Base-by-base conservation (phyloP, 768 basidiomycete species). In the Rubroboletus satanas region DNA sequence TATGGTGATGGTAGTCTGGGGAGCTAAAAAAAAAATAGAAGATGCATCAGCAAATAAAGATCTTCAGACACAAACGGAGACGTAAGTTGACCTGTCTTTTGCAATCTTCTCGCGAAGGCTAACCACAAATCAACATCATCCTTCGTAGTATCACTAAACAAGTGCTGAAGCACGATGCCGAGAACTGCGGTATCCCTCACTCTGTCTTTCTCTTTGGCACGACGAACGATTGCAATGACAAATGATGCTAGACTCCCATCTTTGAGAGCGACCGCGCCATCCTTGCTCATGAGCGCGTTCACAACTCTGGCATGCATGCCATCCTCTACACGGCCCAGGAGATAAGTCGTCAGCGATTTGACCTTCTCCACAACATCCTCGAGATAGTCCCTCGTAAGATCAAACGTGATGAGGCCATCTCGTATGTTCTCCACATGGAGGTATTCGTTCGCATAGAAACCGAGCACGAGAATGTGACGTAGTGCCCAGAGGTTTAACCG, bases 61-160 rank as follows among this genome's bases (percentile, higher is more conserved):
- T 23, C 39, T 28, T 14, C 42, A 61, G 12, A 41, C 8, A 28
- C 17, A 41, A 11, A 31, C 14, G 46, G 21, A 38, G 28, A 51
- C 37, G 28, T 1, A 14, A 26, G 64, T 82, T 52, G 28, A 91
- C 93, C 80, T 55, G 72, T 74, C 58, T 76, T 80, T 64, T 90
- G 85, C 2, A 87, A 53, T 58, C 72, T 82, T 66, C 85, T 79
- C 3, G 83, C 88, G n/a, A 88, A 73, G 3, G 73, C 64, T 44
- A 97, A 68, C 93, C 96, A 96, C 39, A 77, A 66, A 56, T 93
- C 93, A 0, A 83, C 84, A 59, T 95, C 92, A 0, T 72, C 73
- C 43, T 74, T 78, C 3, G 80, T 80, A 0, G 85, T 76, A 39
- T 83, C 84, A 47, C 79, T 75, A 45, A 89, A 69, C 56, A 83